phyloP scores from a whole-genome alignment of 2,329 filamentous ascomycete genomes.

The Penicillium palitans region DNA sequence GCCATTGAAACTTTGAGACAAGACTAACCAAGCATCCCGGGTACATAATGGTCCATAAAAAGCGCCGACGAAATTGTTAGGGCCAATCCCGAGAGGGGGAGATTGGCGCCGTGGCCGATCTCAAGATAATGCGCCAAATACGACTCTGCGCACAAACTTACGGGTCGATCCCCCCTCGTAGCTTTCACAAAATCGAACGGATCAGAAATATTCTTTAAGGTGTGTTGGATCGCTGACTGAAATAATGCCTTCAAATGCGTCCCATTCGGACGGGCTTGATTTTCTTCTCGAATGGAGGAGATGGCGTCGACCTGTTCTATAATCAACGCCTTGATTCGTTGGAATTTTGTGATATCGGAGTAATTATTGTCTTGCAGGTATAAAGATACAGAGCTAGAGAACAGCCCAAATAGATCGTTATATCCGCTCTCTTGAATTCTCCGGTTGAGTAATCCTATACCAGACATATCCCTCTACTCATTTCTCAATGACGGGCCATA shows the following conservation, averaged over 20 bases:
- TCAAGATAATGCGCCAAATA: constrained; percentile 17
- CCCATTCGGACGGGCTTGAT: background rate
- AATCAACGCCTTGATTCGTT: background rate
- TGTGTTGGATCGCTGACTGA: constrained; percentile 1
- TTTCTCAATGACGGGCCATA: background rate
- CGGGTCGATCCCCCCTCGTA: constrained; percentile 10
- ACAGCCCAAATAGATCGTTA: constrained; percentile 1
- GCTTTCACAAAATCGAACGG: constrained; percentile 14
- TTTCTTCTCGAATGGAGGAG: background rate
- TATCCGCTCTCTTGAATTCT: background rate
- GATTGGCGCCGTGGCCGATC: constrained; percentile 3
- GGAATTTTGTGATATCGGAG: background rate
- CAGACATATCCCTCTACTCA: background rate
- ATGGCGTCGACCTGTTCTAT: too few relatives aligned
- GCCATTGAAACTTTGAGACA: background rate
- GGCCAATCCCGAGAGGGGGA: constrained; percentile 2
- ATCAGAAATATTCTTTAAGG: background rate
- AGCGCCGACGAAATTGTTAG: constrained; percentile 17
- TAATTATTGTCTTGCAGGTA: background rate
- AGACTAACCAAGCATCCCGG: constrained; percentile 17
- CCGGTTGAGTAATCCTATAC: background rate
- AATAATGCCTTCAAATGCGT: constrained; percentile 10
- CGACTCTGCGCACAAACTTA: background rate
- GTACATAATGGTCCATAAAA: constrained; percentile 28
- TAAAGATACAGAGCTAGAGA: background rate